phyloP scores from a whole-genome alignment of 2,329 filamentous ascomycete genomes.

The Nothophoma quercina region DNA sequence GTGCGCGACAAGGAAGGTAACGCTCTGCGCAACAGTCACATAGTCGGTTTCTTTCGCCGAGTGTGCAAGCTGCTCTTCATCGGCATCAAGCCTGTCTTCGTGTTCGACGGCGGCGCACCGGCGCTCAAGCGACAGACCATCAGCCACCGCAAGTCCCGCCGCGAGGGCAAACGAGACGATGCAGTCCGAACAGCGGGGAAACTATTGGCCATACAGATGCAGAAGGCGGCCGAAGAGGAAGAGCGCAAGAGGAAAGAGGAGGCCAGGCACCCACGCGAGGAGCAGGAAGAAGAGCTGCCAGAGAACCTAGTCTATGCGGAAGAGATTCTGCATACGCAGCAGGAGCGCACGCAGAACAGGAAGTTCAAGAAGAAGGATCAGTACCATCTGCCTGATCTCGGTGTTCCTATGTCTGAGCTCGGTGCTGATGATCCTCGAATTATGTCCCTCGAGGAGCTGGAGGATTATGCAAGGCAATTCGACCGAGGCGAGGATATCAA shows the following conservation, averaged over 20 bases:
- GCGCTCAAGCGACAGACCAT: conserved; percentile 91
- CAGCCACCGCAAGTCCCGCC: conserved; percentile 74
- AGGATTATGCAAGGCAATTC: conserved; percentile 93
- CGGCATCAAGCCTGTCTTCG: conserved; percentile 94
- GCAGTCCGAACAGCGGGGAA: conserved; percentile 90
- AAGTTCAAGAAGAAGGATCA: conserved; percentile 91
- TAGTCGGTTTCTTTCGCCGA: conserved; percentile 96
- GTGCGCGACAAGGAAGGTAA: conserved; percentile 99
- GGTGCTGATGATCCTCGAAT: conserved; percentile 92
- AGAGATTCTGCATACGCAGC: conserved; percentile 81
- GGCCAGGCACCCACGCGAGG: conserved; percentile 50
- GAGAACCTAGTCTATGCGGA: conserved; percentile 85
- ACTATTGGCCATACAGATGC: conserved; percentile 92
- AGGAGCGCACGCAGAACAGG: conserved; percentile 76
- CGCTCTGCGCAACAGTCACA: conserved; percentile 91
- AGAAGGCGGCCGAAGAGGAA: conserved; percentile 86
- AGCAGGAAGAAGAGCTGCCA: conserved; percentile 75
- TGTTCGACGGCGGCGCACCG: conserved; percentile 96
- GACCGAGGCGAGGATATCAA: conserved; percentile 88
- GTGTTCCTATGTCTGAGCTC: conserved; percentile 81
- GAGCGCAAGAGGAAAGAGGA: conserved; percentile 67
- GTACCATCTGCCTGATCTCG: conserved; percentile 90
- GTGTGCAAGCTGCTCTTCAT: conserved; percentile 98
- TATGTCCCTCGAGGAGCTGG: conserved; percentile 93
- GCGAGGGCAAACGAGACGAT: conserved; percentile 92